phyloP scores from a whole-genome alignment of 441 rosid genomes.

The Croton laevigatus region DNA sequence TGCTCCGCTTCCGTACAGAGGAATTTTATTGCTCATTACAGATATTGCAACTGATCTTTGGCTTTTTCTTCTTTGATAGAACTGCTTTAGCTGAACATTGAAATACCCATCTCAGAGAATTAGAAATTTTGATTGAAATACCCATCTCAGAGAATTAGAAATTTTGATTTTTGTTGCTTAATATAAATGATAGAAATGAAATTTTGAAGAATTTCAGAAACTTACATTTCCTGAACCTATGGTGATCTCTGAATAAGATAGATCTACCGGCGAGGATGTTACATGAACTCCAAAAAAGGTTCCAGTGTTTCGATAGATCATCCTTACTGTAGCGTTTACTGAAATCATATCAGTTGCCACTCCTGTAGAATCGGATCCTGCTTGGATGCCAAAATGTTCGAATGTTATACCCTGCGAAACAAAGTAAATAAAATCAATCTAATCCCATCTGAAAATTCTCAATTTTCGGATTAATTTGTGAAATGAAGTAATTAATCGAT shows the following conservation, averaged over 20 bases:
- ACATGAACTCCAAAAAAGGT: constrained; percentile 95
- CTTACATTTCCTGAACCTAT: constrained; percentile 84
- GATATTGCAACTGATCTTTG: constrained; percentile 54
- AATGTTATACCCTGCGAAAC: constrained; percentile 61
- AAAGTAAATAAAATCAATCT: not conserved
- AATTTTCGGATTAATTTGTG: not conserved
- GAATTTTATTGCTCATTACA: constrained; percentile 65
- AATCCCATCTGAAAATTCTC: constrained; percentile 1
- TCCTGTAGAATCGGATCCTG: constrained; percentile 85
- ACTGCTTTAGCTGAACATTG: constrained; percentile 55
- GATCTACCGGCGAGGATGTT: constrained; percentile 69
- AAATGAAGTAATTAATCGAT: not conserved
- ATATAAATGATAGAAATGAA: not conserved
- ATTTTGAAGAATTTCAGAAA: not conserved
- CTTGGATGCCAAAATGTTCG: constrained; percentile 77
- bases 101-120: constrained; percentile 23
- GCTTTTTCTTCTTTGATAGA: constrained; percentile 78
- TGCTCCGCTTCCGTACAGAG: constrained; percentile 82
- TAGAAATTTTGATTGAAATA: constrained; percentile 29
- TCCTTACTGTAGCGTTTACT: constrained; percentile 65
- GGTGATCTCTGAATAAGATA: constrained; percentile 53
- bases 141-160: constrained; percentile 19
- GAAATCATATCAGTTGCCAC: constrained; percentile 88
- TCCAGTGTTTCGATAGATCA: constrained; percentile 77
- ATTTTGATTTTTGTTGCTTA: not conserved